A percentile compares a stretch with the other conserved stretches of the same genome.
Conservation (phyloP, 208 protist species). For the Entamoeba moshkovskii region DNA sequence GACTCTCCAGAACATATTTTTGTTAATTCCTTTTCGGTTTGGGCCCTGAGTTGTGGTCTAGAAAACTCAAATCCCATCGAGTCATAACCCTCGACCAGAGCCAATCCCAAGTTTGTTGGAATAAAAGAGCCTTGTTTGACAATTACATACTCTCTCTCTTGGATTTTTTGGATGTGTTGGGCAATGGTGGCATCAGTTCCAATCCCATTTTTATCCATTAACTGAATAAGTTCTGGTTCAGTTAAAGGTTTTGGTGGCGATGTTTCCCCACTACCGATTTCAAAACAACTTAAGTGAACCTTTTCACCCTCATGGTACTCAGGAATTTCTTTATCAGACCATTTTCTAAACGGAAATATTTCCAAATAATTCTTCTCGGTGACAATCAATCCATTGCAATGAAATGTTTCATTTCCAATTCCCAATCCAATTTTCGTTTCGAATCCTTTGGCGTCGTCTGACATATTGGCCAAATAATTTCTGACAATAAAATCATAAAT, state of each 20-base stretch:
- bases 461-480: slow-evolving; percentile 89
- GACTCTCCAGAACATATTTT: slow-evolving; percentile 55
- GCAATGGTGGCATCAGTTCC: slow-evolving; percentile 96
- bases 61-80: slow-evolving; percentile 68
- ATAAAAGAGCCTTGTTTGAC: slow-evolving; percentile 42
- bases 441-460: slow-evolving; percentile 44
- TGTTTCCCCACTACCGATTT: neutral
- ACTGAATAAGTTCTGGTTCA: slow-evolving; percentile 82
- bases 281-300: slow-evolving; percentile 37
- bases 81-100: slow-evolving; percentile 78
- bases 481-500: slow-evolving; percentile 82
- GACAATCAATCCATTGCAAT: slow-evolving; percentile 62
- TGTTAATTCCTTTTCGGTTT: slow-evolving; percentile 54
- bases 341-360: slow-evolving; percentile 55
- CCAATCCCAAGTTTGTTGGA: slow-evolving; percentile 76
- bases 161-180: slow-evolving; percentile 84
- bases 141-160: slow-evolving; percentile 44
- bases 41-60: slow-evolving; percentile 54
- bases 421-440: slow-evolving; percentile 43
- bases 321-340: slow-evolving; percentile 34
- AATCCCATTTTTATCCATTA: slow-evolving; percentile 89
- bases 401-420: slow-evolving; percentile 58
- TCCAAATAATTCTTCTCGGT: slow-evolving; percentile 73
- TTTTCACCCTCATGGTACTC: neutral
- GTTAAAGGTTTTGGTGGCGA: slow-evolving; percentile 76